phyloP scores from a whole-genome alignment of 306 rosid genomes.

The Glycine tomentella region DNA sequence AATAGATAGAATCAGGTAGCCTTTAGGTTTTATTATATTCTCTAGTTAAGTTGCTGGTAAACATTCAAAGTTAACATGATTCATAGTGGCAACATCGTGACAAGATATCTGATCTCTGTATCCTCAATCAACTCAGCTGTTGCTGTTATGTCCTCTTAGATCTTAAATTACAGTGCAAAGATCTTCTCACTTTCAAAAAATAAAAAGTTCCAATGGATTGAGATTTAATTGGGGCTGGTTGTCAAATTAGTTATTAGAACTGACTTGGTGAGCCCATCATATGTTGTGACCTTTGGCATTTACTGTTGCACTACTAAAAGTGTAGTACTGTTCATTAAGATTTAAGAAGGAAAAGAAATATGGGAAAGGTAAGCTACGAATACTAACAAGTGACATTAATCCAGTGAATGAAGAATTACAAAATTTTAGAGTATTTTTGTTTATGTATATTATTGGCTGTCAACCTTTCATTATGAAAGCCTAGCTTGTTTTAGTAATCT shows the following conservation, averaged over 20 bases:
- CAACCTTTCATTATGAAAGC: neutral
- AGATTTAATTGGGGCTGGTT: conserved; percentile 19
- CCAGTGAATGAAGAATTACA: neutral
- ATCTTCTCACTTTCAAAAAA: neutral
- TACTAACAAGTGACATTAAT: conserved; percentile 1
- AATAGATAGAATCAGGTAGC: neutral
- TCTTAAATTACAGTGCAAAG: conserved; percentile 6
- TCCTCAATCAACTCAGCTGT: neutral
- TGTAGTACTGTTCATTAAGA: conserved; percentile 21
- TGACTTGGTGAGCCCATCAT: conserved; percentile 19
- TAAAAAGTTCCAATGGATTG: neutral
- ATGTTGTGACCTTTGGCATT: conserved; percentile 2
- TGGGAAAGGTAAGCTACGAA: conserved; percentile 3
- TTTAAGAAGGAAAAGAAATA: conserved; percentile 33
- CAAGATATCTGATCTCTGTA: neutral
- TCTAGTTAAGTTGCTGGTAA: conserved; percentile 27
- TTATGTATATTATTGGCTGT: conserved; percentile 13
- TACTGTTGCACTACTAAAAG: neutral
- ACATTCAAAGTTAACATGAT: conserved; percentile 1
- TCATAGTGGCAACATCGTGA: neutral
- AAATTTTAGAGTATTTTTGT: conserved; percentile 7
- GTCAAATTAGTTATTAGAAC: conserved; percentile 32
- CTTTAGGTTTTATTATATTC: conserved; percentile 6
- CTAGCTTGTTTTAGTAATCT: conserved; percentile 9
- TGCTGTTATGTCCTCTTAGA: neutral